Percentiles rank a stretch among this genome's conserved stretches.
Evolutionary conservation across 805 yeast genomes (phyloP).

Genomic region (Starmerella bombicola): DNA sequence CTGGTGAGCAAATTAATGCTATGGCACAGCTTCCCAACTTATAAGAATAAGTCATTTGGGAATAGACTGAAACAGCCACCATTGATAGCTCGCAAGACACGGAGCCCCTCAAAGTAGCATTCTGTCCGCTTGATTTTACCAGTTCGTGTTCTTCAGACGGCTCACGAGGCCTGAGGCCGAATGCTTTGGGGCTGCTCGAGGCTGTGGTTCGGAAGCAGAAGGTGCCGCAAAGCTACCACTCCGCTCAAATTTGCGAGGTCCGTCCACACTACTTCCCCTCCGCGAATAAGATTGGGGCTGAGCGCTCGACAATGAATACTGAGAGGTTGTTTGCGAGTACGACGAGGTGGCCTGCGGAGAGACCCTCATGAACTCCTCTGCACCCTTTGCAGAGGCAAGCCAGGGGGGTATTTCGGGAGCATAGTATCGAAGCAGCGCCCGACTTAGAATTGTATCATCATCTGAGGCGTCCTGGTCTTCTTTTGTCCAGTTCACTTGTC

Average conservation of each 20-base stretch:
- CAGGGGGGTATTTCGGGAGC: constrained; percentile 26
- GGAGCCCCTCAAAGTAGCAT: no score
- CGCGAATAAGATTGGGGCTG: no score
- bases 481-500: constrained; percentile 23
- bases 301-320: no score
- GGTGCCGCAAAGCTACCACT: constrained; percentile 1
- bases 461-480: constrained; percentile 34
- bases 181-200: not conserved
- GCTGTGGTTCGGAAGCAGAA: not conserved
- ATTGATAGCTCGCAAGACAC: no score
- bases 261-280: not conserved
- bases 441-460: constrained; percentile 35
- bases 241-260: constrained; percentile 9
- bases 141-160: constrained; percentile 15
- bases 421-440: constrained; percentile 35
- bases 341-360: no score
- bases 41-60: no score
- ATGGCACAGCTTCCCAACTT: no score
- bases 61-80: no score
- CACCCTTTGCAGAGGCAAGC: constrained; percentile 19
- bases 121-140: no score
- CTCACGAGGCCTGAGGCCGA: constrained; percentile 18
- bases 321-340: no score
- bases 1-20: no score
- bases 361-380: no score